Conservation (phyloP, 2,329 filamentous ascomycete genomes). For the Nakataea oryzae region DNA sequence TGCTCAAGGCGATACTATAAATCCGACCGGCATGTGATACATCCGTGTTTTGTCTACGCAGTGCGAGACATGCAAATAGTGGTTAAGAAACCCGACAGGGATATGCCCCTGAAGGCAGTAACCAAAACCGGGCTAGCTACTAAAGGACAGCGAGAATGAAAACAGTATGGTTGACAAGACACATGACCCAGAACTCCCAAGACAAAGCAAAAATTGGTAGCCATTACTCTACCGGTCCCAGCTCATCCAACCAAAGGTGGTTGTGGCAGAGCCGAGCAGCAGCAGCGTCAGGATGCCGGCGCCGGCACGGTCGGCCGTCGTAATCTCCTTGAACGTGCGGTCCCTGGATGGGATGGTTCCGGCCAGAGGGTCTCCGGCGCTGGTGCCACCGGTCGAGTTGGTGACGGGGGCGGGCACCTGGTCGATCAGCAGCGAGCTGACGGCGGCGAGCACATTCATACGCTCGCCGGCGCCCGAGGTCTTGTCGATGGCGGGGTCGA, state of each 20-base stretch:
- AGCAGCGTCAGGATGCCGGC: constrained; percentile 28
- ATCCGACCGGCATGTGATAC: not conserved
- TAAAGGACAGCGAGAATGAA: not conserved
- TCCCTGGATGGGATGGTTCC: constrained; percentile 7
- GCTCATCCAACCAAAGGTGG: constrained; percentile 21
- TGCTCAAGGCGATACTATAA: not conserved
- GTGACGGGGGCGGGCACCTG: constrained; percentile 20
- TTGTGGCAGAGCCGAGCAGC: constrained; percentile 18
- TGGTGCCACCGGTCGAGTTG: constrained; percentile 31
- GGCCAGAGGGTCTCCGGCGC: constrained; percentile 18
- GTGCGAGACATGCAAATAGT: not conserved
- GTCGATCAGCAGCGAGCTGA: constrained; percentile 31
- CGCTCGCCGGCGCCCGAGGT: constrained; percentile 39
- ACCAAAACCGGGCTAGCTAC: not conserved
- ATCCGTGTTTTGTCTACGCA: not conserved
- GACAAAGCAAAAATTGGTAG: not conserved
- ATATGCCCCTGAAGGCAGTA: not conserved
- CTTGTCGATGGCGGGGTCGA: constrained; percentile 17
- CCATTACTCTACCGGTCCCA: not conserved
- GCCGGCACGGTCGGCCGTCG: constrained; percentile 25
- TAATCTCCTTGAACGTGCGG: constrained; percentile 5
- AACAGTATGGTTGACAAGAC: not conserved
- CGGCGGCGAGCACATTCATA: constrained; percentile 38
- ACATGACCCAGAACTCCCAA: not conserved
- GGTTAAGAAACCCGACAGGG: not conserved